Base-by-base conservation (phyloP, 345 rosid species). In the Acer saccharum region DNA sequence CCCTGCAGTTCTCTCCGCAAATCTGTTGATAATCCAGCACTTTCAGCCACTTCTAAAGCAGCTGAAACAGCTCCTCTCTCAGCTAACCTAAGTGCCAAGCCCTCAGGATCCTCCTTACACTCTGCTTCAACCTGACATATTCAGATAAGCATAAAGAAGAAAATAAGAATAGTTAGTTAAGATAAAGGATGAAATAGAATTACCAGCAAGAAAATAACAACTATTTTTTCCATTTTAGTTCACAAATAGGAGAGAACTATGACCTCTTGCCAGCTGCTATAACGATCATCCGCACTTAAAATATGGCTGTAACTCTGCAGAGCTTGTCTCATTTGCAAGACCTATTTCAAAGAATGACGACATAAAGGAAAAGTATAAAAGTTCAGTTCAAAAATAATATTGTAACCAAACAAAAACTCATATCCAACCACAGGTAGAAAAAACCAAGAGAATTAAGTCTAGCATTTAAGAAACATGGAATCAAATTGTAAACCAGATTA, bases 181-280 rank as follows among this genome's bases (percentile, higher is more conserved):
- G 65, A 41, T 21, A 17, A 67, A 78, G 60, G 29, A 71, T 50
- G 16, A 69, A 21, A 46, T 11, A 62, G 32, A 54, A 9, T 21
- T 41, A 23, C 18, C 7, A 55, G 54, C 41, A 48, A 20, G 57
- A 60, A 73, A 27, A 46, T 10, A 41, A 35, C 0, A 14, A 48
- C n/a, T 8, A 2, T 16, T 62, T 55, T 9, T 67, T 66, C 63
- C 63, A 69, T 41, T 77, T 65, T 44, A 58, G 71, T 73, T 41
- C 46, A 73, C 61, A 58, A 68, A 63, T 71, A 77, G 52, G 29
- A 74, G 69, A 82, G 82, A 83, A 79, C 62, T 74, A 81, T 74
- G 54, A 95, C 99, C 98, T 95, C 94, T 89, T 91, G 98, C 99
- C 99, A 95, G 91, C 97, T 92, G 76, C 91, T 85, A 85, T 92